phyloP scores from a whole-genome alignment of 345 rosid species.

The Linum tenue region DNA sequence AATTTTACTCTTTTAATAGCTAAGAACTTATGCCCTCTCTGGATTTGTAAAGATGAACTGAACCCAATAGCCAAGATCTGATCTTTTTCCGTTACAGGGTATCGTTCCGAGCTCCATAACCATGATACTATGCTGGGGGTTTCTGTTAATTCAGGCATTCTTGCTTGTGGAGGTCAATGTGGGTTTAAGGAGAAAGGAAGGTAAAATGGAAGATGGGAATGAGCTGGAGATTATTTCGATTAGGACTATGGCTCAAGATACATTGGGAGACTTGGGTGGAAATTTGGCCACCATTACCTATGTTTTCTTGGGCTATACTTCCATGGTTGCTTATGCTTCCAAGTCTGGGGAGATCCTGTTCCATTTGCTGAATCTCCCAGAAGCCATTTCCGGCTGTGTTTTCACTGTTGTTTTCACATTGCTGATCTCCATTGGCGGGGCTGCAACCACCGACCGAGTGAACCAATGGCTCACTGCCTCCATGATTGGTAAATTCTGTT shows the following conservation, averaged over 20 bases:
- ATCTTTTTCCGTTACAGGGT: slow-evolving; percentile 29
- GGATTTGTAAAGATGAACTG: background rate
- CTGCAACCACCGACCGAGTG: slow-evolving; percentile 42
- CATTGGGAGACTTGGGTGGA: slow-evolving; percentile 52
- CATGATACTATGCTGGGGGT: slow-evolving; percentile 44
- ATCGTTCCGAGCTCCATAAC: slow-evolving; percentile 50
- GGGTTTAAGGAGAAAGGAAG: slow-evolving; percentile 24
- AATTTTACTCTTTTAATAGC: no score
- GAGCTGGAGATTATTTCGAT: slow-evolving; percentile 44
- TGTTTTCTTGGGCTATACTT: slow-evolving; percentile 51
- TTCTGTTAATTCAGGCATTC: slow-evolving; percentile 49
- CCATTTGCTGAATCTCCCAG: slow-evolving; percentile 40
- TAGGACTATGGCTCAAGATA: slow-evolving; percentile 61
- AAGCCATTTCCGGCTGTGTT: slow-evolving; percentile 30
- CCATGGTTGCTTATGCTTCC: slow-evolving; percentile 49
- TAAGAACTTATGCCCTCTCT: background rate
- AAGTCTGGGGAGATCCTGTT: slow-evolving; percentile 53
- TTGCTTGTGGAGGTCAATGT: slow-evolving; percentile 50
- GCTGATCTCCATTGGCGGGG: slow-evolving; percentile 43
- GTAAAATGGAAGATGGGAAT: slow-evolving; percentile 19
- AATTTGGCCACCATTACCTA: slow-evolving; percentile 34
- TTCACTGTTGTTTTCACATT: slow-evolving; percentile 36
- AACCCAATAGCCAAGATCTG: background rate
- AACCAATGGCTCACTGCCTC: slow-evolving; percentile 52
- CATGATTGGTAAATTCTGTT: slow-evolving; percentile 38